Conservation (phyloP, 805 yeast genomes). For the Starmerella riodocensis region DNA sequence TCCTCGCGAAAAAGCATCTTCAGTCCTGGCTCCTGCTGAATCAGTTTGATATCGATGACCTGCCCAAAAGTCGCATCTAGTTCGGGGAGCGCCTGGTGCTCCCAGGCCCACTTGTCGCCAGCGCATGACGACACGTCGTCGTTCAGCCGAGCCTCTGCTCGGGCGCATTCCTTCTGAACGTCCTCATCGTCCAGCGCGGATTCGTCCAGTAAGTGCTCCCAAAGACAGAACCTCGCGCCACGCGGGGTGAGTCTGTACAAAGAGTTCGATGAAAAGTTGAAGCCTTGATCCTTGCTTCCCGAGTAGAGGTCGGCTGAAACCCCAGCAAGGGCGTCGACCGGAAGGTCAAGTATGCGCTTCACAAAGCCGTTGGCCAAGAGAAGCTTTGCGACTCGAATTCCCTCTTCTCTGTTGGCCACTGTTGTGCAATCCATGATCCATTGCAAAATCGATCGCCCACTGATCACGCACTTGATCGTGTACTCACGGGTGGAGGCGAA, state of each 20-base stretch:
- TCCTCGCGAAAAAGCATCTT: slow-evolving; percentile 12
- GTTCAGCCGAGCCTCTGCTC: not conserved
- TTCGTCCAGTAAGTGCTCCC: slow-evolving; percentile 9
- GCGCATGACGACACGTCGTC: not conserved
- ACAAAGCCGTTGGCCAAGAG: slow-evolving; percentile 28
- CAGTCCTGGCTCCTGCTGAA: slow-evolving; percentile 18
- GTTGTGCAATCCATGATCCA: slow-evolving; percentile 90
- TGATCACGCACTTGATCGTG: slow-evolving; percentile 36
- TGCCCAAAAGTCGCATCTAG: slow-evolving; percentile 3
- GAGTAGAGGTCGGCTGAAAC: not conserved
- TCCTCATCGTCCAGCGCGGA: not conserved
- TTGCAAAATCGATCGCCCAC: slow-evolving; percentile 69
- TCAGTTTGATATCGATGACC: slow-evolving; percentile 1
- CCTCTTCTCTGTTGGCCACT: slow-evolving; percentile 31
- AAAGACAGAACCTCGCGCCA: slow-evolving; percentile 10
- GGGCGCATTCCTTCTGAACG: not conserved
- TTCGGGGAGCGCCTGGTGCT: not conserved
- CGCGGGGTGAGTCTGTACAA: slow-evolving; percentile 17
- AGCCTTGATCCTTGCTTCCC: not conserved
- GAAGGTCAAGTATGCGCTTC: slow-evolving; percentile 9
- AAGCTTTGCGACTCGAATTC: slow-evolving; percentile 11
- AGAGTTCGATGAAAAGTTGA: slow-evolving; percentile 7
- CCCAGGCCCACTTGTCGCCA: slow-evolving; percentile 12
- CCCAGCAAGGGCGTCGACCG: slow-evolving; percentile 1
- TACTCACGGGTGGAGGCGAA: slow-evolving; percentile 19